Conservation (phyloP, 139 green algal species). For the Micractinium conductrix region DNA sequence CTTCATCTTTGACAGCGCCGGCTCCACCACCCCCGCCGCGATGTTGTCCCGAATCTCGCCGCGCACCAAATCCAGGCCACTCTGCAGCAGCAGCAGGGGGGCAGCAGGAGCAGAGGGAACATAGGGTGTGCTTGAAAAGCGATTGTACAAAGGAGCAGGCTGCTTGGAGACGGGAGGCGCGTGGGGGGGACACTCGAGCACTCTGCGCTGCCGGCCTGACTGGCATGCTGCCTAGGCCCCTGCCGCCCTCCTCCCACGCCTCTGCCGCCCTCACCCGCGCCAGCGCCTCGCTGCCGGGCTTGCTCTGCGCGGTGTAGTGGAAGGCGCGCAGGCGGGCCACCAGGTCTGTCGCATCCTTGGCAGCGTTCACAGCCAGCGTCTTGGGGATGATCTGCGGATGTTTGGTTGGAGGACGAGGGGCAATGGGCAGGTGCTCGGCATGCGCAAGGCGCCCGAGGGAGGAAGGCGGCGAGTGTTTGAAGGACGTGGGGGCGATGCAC, state of each 20-base stretch:
- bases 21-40: slow-evolving; percentile 95
- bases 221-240: background rate
- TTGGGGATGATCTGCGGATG: slow-evolving; percentile 86
- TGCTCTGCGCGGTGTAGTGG: slow-evolving; percentile 89
- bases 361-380: slow-evolving; percentile 94
- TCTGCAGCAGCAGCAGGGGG: background rate
- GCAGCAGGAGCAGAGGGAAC: background rate
- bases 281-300: slow-evolving; percentile 6
- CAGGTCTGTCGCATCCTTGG: slow-evolving; percentile 95
- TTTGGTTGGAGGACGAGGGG: no score
- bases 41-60: slow-evolving; percentile 91
- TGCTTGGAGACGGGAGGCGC: background rate
- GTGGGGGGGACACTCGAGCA: no score
- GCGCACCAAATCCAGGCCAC: slow-evolving; percentile 82
- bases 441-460: no score
- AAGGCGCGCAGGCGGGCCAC: slow-evolving; percentile 94
- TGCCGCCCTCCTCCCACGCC: background rate
- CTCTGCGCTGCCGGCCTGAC: no score
- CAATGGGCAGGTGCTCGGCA: no score
- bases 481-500: no score
- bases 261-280: slow-evolving; percentile 4
- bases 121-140: background rate
- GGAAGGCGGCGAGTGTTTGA: no score
- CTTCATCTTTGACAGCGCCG: slow-evolving; percentile 94
- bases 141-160: background rate